phyloP scores from a whole-genome alignment of 352 stramenopile species.

The Phytophthora vignae region DNA sequence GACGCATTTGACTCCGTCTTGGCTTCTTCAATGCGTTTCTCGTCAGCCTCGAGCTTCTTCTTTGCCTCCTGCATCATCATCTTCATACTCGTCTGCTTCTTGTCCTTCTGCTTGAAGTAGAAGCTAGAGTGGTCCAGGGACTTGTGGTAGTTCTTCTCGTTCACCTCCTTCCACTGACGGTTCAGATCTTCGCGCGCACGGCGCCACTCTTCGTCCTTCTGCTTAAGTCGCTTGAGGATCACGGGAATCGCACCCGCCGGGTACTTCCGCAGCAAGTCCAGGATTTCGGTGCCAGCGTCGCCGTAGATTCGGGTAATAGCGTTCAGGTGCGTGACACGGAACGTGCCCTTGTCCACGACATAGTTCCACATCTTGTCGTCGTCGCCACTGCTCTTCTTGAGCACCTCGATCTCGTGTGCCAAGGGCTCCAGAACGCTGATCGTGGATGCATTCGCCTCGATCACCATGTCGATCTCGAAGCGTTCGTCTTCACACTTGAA shows the following conservation, averaged over 20 bases:
- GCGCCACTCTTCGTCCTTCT: conserved; percentile 99
- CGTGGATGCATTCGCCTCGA: conserved; percentile 97
- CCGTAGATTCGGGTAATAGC: conserved; percentile 98
- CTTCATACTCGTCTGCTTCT: conserved; percentile 96
- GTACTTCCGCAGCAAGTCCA: conserved; percentile 97
- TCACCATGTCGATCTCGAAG: conserved; percentile 94
- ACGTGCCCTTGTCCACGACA: conserved; percentile 94
- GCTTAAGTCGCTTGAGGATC: conserved; percentile 97
- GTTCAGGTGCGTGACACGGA: conserved; percentile 97
- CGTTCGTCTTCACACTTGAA: conserved; percentile 99
- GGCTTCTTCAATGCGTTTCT: conserved; percentile 49
- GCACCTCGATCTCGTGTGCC: conserved; percentile 93
- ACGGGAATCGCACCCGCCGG: conserved; percentile 97
- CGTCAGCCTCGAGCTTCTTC: conserved; percentile 79
- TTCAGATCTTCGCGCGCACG: conserved; percentile 94
- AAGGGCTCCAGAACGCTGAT: conserved; percentile 97
- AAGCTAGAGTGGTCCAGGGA: conserved; percentile 99
- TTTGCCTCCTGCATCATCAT: conserved; percentile 91
- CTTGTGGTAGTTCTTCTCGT: conserved; percentile 99
- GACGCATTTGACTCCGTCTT: conserved; percentile 34
- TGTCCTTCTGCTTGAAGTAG: conserved; percentile 99
- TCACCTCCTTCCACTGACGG: conserved; percentile 97
- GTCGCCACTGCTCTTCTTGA: conserved; percentile 73
- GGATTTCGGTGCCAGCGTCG: conserved; percentile 90
- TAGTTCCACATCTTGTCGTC: conserved; percentile 89